Conservation (phyloP, 1,284 basidiomycete species). For the Schizophyllum commune region DNA sequence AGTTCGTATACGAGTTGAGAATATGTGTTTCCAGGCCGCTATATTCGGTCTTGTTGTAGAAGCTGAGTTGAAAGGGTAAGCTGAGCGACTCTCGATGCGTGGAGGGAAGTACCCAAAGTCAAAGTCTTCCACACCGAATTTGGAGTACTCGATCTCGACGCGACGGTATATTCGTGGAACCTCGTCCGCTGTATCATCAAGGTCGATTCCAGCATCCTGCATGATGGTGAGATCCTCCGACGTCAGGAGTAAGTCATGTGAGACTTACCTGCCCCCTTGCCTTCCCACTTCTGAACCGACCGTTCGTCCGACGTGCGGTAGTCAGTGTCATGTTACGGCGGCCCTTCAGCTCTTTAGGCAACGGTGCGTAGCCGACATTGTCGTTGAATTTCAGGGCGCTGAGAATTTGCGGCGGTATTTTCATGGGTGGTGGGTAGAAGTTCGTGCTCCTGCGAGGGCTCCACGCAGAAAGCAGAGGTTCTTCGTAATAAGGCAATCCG, state of each 20-base stretch:
- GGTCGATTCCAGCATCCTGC: constrained; percentile 40
- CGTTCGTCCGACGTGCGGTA: constrained; percentile 40
- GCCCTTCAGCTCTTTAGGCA: constrained; percentile 79
- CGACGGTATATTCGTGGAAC: constrained; percentile 84
- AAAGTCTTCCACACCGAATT: constrained; percentile 99
- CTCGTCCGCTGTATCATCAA: constrained; percentile 44
- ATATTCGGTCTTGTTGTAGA: constrained; percentile 85
- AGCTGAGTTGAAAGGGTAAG: constrained; percentile 39
- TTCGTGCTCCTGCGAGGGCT: constrained; percentile 23
- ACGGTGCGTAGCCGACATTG: constrained; percentile 79
- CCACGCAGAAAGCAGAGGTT: constrained; percentile 77
- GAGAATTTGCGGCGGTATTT: constrained; percentile 75
- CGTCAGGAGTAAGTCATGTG: constrained; percentile 1
- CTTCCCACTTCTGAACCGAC: constrained; percentile 83
- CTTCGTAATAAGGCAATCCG: constrained; percentile 85
- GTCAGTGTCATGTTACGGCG: constrained; percentile 69
- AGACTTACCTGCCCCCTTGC: constrained; percentile 30
- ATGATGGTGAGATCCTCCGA: constrained; percentile 19
- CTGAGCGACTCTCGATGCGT: background rate
- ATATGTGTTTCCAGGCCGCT: constrained; percentile 98
- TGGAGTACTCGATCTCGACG: constrained; percentile 97
- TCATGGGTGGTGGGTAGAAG: constrained; percentile 61
- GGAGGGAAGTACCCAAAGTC: constrained; percentile 77
- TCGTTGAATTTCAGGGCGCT: constrained; percentile 80
- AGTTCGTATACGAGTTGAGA: constrained; percentile 94